These are phyloP conservation scores for Piper longum DNA, from an alignment of 164 flowering plant genomes.

Conservation along the genomic window DNA sequence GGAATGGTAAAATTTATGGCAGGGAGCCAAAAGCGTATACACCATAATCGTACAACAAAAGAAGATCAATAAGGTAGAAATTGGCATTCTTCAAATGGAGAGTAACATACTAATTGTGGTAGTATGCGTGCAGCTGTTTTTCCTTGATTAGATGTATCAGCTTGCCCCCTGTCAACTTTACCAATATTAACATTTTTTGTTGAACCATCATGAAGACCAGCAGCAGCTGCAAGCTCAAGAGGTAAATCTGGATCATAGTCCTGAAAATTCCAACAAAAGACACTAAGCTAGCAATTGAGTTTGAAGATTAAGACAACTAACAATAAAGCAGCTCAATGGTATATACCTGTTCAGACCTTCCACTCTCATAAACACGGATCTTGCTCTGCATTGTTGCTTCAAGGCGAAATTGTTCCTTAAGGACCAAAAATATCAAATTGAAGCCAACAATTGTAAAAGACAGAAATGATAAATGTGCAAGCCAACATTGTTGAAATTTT, in stretches of 20 bases:
- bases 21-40: no score
- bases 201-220: slow-evolving; percentile 55
- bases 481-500: no score
- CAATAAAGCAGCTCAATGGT: background rate
- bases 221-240: slow-evolving; percentile 94
- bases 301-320: background rate
- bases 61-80: background rate
- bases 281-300: background rate
- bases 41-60: no score
- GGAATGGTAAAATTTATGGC: no score
- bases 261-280: slow-evolving; percentile 24
- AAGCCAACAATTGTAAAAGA: background rate
- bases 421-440: slow-evolving; percentile 5
- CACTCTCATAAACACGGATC: slow-evolving; percentile 94
- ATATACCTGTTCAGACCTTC: slow-evolving; percentile 82
- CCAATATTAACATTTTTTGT: slow-evolving; percentile 35
- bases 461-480: background rate
- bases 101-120: slow-evolving; percentile 20
- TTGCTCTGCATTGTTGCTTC: slow-evolving; percentile 98
- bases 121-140: slow-evolving; percentile 50
- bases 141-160: slow-evolving; percentile 28
- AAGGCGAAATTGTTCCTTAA: slow-evolving; percentile 81
- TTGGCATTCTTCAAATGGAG: background rate
- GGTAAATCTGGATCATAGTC: slow-evolving; percentile 98
- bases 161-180: slow-evolving; percentile 38